A percentile compares a stretch with the other conserved stretches of the same genome.
Evolutionary conservation across 306 rosid genomes (phyloP).

Genomic region (Acacia acuminata): DNA sequence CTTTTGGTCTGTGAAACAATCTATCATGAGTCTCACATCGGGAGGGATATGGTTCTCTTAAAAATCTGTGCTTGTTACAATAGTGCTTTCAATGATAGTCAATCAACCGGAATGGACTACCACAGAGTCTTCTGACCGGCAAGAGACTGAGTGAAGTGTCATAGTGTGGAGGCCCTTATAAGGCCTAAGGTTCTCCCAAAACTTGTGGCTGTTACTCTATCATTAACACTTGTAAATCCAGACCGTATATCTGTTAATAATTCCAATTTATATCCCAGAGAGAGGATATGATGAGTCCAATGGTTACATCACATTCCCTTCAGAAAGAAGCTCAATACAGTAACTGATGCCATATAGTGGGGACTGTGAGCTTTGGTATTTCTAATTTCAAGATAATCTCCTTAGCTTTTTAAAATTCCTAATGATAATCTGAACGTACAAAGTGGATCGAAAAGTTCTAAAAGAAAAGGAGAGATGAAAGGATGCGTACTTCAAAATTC

Average conservation of each 20-base stretch:
- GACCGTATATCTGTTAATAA: not conserved
- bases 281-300: not conserved
- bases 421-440: not conserved
- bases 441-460: not conserved
- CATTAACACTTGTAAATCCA: not conserved
- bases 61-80: too few relatives aligned
- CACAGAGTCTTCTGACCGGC: too few relatives aligned
- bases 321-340: not conserved
- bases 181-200: too few relatives aligned
- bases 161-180: too few relatives aligned
- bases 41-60: too few relatives aligned
- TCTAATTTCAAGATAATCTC: not conserved
- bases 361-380: not conserved
- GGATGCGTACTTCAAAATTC: not conserved
- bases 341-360: not conserved
- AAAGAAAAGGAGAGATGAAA: not conserved
- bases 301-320: not conserved
- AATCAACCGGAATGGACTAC: too few relatives aligned
- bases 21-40: too few relatives aligned
- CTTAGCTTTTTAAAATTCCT: not conserved
- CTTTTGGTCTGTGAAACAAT: not conserved
- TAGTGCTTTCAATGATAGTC: too few relatives aligned
- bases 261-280: not conserved
- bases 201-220: not conserved
- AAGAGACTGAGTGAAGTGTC: too few relatives aligned